Evolutionary conservation across 2,329 filamentous ascomycete genomes (phyloP).

Genomic region (Trichoderma aggressivum): DNA sequence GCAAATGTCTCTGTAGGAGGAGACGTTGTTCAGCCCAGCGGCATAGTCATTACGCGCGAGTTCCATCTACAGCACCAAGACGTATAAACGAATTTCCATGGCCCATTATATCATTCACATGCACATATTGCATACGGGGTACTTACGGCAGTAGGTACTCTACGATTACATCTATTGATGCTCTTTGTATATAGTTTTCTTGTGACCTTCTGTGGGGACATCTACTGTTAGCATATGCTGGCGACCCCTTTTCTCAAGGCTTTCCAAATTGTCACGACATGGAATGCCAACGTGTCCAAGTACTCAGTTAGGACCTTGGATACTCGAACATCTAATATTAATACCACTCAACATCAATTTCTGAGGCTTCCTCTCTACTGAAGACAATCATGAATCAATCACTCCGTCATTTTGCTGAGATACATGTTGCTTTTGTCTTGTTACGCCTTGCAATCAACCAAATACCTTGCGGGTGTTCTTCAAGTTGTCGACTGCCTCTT

Average conservation of each 20-base stretch:
- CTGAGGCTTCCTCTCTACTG: not conserved
- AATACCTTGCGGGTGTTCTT: constrained; percentile 6
- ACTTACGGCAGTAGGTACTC: not conserved
- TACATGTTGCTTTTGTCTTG: not conserved
- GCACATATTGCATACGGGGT: not conserved
- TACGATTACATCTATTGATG: not conserved
- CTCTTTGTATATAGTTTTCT: not conserved
- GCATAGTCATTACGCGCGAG: constrained; percentile 19
- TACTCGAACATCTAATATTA: not conserved
- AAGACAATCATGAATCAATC: not conserved
- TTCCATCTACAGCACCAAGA: constrained; percentile 12
- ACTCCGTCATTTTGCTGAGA: not conserved
- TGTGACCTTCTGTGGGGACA: not conserved
- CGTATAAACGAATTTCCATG: not conserved
- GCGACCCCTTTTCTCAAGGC: not conserved
- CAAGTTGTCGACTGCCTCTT: constrained; percentile 15
- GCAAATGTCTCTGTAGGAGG: not conserved
- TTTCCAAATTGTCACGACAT: not conserved
- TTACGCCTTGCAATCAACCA: not conserved
- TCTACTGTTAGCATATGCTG: not conserved
- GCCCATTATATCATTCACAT: not conserved
- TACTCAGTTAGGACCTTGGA: not conserved
- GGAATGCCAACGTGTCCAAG: not conserved
- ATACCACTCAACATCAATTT: not conserved
- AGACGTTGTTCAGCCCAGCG: not conserved